Base-by-base conservation (phyloP, 2,329 filamentous ascomycete genomes). In the Botrytis hyacinthi region DNA sequence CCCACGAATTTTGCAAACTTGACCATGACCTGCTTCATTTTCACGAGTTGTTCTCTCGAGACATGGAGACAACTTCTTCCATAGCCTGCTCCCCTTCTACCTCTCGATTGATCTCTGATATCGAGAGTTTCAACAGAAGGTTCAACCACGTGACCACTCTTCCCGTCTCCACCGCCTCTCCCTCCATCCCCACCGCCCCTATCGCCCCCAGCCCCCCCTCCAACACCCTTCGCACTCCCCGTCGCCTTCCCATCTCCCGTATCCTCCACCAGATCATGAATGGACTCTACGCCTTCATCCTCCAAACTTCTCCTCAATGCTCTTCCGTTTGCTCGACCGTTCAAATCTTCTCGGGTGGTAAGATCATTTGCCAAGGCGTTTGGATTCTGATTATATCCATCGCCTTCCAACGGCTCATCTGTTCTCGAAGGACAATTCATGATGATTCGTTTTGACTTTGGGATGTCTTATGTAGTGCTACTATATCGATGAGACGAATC, bases 351-450 rank as follows among this genome's bases (percentile, higher is more conserved):
- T 73, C 87, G 84, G 9, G 89, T 91, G 4, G 89, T 91, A 48
- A 86, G 83, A 79, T 91, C 89, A n/a, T 85, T 84, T 73, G 86
- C 86, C 73, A 91, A 81, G 3, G 83, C 83, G 72, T 85, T 83
- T 1, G 89, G 90, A 75, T 84, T 91, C 81, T 91, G 90, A 78
- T 91, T 92, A 82, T 86, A 89, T 71, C 83, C 84, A 35, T 85
- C 84, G 70, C 87, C 85, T 67, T 84, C 83, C 35, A 73, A 57
- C 44, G 85, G 83, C 73, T 88, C 85, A 74, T 92, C 89, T 46
- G 85, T 88, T 76, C 88, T 84, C 9, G 89, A 91, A 73, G 89
- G 89, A 80, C 89, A 90, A 78, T 91, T 91, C 90, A 92, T 92
- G 29, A 18, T 72, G 65, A n/a, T 29, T 29, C 51, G 51, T 29